phyloP scores from a whole-genome alignment of 2,329 filamentous ascomycete species.

The Aspergillus ibericus region DNA sequence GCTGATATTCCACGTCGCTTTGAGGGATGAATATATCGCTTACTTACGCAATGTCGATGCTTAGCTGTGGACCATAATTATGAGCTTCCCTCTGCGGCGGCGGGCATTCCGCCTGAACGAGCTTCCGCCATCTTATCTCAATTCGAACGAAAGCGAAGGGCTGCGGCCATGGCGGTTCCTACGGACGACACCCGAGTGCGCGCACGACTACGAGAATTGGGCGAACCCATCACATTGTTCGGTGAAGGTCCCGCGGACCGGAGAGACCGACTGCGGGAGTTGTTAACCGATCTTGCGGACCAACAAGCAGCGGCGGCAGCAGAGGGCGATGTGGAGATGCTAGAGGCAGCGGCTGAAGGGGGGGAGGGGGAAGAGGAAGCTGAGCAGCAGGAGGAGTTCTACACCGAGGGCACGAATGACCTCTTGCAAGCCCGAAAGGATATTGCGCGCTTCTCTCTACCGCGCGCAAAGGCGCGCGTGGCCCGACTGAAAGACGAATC shows the following conservation, averaged over 20 bases:
- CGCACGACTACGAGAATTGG: conserved; percentile 74
- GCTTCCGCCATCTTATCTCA: conserved; percentile 83
- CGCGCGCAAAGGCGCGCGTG: conserved; percentile 74
- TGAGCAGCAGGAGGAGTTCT: conserved; percentile 90
- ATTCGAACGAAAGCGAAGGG: conserved; percentile 86
- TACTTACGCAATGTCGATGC: neutral
- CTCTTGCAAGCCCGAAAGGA: conserved; percentile 73
- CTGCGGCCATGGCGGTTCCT: conserved; percentile 84
- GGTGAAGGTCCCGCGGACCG: conserved; percentile 85
- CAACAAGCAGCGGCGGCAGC: conserved; percentile 53
- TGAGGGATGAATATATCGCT: neutral
- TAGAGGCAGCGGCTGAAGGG: conserved; percentile 46
- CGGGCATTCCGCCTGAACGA: conserved; percentile 73
- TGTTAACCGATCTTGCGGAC: conserved; percentile 73
- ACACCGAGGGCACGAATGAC: conserved; percentile 75
- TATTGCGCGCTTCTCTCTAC: conserved; percentile 81
- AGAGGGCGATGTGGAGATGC: conserved; percentile 53
- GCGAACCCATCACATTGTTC: conserved; percentile 93
- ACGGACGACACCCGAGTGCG: conserved; percentile 91
- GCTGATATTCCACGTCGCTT: neutral
- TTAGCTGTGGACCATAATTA: conserved; percentile 78
- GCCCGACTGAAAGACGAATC: conserved; percentile 78
- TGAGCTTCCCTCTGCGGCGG: conserved; percentile 65
- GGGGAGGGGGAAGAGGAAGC: conserved; percentile 62
- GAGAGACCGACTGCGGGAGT: conserved; percentile 78